Conservation (phyloP, 805 yeast genomes). For the Saccharomycopsis oosterbeekiorum region DNA sequence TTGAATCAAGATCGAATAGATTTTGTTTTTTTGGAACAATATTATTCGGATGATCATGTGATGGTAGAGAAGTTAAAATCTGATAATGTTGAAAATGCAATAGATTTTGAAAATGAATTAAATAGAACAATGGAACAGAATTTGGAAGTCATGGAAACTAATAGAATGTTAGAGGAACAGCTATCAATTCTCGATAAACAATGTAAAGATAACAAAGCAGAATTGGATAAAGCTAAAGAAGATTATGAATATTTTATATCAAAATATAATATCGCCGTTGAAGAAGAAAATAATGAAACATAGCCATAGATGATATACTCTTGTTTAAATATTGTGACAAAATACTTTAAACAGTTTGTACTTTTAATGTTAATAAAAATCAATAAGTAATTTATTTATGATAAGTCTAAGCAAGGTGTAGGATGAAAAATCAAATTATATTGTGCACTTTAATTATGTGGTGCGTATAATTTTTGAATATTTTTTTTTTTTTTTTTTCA, state of each 20-base stretch:
- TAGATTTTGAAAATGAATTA: conserved; percentile 39
- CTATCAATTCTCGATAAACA: conserved; percentile 12
- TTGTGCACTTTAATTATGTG: not conserved
- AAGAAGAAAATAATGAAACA: not conserved
- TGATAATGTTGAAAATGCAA: conserved; percentile 29
- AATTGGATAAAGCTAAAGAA: conserved; percentile 8
- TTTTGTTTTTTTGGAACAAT: conserved; percentile 4
- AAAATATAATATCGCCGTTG: not conserved
- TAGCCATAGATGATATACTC: not conserved
- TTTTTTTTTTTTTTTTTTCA: not conserved
- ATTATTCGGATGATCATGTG: not conserved
- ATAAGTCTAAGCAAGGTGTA: not conserved
- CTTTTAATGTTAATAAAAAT: not conserved
- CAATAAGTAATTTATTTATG: not conserved
- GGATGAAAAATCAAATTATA: no score
- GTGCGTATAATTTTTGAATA: not conserved
- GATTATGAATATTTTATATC: conserved; percentile 14
- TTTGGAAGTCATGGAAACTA: conserved; percentile 55
- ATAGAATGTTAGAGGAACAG: conserved; percentile 43
- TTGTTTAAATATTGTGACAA: not conserved
- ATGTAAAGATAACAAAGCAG: conserved; percentile 11
- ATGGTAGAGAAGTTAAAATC: conserved; percentile 30
- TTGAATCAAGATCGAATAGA: conserved; percentile 28
- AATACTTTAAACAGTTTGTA: no score
- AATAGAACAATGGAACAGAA: conserved; percentile 52